Base-by-base conservation (phyloP, 2,329 filamentous ascomycete genomes). In the Ceratocystis papillata region DNA sequence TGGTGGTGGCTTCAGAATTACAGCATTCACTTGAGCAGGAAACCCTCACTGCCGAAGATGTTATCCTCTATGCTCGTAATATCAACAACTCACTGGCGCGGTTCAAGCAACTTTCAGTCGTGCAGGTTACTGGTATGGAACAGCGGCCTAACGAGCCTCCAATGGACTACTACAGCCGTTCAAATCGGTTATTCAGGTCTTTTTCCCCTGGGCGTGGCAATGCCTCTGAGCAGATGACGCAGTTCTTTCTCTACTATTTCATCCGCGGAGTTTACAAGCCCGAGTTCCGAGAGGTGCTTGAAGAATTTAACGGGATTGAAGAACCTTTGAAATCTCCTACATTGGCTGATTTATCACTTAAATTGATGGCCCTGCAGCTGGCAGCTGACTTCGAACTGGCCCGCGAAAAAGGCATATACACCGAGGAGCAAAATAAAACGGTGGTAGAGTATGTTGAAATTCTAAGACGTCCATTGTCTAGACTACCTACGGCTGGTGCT, bases 351-450 rank as follows among this genome's bases (percentile, higher is more conserved):
- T 73, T 82, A 5, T 76, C 77, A 1, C 77, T 77, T 65, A 76
- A 75, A 45, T 84, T 87, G 72, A 81, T 81, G 71, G 77, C 76
- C 62, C 72, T 85, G 17, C 80, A 86, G 70, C 77, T 87, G 33
- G 82, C 79, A 4, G 71, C 73, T 25, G 81, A 85, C 62, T 81
- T 85, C 66, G 79, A 84, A 69, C 77, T 75, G 67, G 82, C 81
- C 2, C 70, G 85, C 2, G 76, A 77, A 22, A 79, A 79, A 44
- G 74, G 76, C 10, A 65, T 79, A 1, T 86, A 83, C 30, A 70
- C 22, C 1, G 66, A 66, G 7, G 50, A 50, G 4, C 48, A 60
- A n/a, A 44, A 37, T 6, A 25, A 48, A 6, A 33, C 48, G 6
- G 59, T 69, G 15, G 1, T 12, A 17, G n/a, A 46, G 41, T 69